Conservation (phyloP, 768 basidiomycete genomes). For the Tulasnella sp. region DNA sequence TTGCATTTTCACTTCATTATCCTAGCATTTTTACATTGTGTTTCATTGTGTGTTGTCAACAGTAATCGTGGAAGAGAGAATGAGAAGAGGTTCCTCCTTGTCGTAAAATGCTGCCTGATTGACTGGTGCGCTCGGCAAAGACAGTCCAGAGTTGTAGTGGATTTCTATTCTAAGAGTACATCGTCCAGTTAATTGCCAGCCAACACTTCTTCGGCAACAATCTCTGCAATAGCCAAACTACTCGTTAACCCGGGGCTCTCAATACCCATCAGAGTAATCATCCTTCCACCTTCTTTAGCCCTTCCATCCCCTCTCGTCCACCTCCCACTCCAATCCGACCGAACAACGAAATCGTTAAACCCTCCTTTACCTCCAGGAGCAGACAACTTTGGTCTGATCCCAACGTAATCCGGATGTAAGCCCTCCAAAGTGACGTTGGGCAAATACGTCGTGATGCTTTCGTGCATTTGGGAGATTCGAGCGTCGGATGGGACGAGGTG, state of each 20-base stretch:
- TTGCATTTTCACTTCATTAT: not conserved
- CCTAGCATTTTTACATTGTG: not conserved
- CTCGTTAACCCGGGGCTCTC: constrained; percentile 90
- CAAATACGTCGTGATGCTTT: constrained; percentile 65
- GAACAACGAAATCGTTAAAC: constrained; percentile 79
- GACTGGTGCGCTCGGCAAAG: not conserved
- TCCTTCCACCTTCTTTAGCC: constrained; percentile 30
- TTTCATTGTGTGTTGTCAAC: not conserved
- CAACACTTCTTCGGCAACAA: constrained; percentile 47
- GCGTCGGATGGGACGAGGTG: constrained; percentile 55
- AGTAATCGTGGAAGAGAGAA: constrained; percentile 4
- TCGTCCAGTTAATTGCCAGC: not conserved
- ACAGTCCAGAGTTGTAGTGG: not conserved
- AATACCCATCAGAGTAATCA: constrained; percentile 84
- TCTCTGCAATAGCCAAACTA: constrained; percentile 77
- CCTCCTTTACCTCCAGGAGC: constrained; percentile 48
- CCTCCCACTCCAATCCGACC: constrained; percentile 51
- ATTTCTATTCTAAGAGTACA: not conserved
- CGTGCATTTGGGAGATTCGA: constrained; percentile 52
- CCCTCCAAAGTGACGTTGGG: constrained; percentile 53
- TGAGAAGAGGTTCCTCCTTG: not conserved
- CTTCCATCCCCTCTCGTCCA: constrained; percentile 5
- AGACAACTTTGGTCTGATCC: constrained; percentile 81
- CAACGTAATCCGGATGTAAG: constrained; percentile 73
- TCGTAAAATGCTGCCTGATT: not conserved